Evolutionary conservation across 1,139 yeast genomes (phyloP).

Genomic region (Suhomyces bokatorum): DNA sequence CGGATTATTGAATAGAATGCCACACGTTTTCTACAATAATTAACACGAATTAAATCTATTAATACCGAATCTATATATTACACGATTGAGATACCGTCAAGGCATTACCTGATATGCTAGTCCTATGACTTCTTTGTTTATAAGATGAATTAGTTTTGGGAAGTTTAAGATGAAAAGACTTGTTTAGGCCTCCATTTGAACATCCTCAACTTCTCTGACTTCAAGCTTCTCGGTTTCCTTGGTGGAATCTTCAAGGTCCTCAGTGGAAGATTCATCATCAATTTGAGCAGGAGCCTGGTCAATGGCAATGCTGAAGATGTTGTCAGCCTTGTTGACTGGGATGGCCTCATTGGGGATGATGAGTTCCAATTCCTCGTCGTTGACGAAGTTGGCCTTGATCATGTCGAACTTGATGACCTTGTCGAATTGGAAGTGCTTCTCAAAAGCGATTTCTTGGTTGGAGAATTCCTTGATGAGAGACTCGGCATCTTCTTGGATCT

Average conservation of each 20-base stretch:
- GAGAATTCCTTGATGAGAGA: slow-evolving; percentile 41
- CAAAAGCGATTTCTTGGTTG: slow-evolving; percentile 45
- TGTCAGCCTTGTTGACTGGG: slow-evolving; percentile 25
- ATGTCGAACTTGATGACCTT: slow-evolving; percentile 40
- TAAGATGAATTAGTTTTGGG: neutral
- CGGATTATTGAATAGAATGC: too few relatives aligned
- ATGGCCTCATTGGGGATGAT: slow-evolving; percentile 42
- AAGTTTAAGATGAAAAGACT: neutral
- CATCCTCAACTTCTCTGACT: slow-evolving; percentile 9
- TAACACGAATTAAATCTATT: slow-evolving; percentile 8
- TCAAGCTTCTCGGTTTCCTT: slow-evolving; percentile 2
- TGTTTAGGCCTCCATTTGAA: slow-evolving; percentile 10
- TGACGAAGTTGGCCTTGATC: slow-evolving; percentile 41
- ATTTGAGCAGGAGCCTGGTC: slow-evolving; percentile 18
- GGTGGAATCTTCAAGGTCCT: slow-evolving; percentile 14
- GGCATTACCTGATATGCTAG: slow-evolving; percentile 7
- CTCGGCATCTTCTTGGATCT: slow-evolving; percentile 44
- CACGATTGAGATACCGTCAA: slow-evolving; percentile 9
- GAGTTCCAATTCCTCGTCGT: slow-evolving; percentile 45
- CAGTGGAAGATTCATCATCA: slow-evolving; percentile 14
- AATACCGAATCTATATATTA: slow-evolving; percentile 8
- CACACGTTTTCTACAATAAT: neutral
- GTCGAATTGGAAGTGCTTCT: slow-evolving; percentile 48
- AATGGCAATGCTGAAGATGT: slow-evolving; percentile 29
- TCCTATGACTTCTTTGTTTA: neutral